Evolutionary conservation across 129 eudicot genomes (phyloP), one percentile per base, ranked within the genome.

Genomic region (Ambrosia artemisiifolia): DNA sequence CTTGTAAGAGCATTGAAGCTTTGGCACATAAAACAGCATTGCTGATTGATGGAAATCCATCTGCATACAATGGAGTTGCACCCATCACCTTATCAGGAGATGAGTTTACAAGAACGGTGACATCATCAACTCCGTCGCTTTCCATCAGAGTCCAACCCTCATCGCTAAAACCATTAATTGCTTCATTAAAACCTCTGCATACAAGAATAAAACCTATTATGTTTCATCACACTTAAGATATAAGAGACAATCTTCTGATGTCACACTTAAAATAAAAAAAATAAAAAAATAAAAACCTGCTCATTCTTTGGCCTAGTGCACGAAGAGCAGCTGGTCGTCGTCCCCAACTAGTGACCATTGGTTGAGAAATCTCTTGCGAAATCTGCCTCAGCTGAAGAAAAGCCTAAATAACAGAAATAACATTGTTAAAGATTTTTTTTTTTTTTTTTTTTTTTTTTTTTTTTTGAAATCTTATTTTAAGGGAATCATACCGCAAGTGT

Each of bases 1-100:
- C 97, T 81, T 92, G 97, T 81, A 92, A 83, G 57, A 92, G 90
- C 97, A 92, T 92, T 67, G 97, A 92, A 69, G 97, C 97, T 85
- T 85, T 88, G 20, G 96, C 96, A 67, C 97, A 88, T 17, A 92
- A 81, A 32, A 92, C 91, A 0, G 87, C 89, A 53, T 71, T 92
- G 84, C 83, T 83, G 60, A 92, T 76, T 32, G 97, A 79, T 17
- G 96, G 90, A 76, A 86, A 88, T 60, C 96, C 97, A 60, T 84
- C 85, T 13, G 84, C 86, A 74, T 84, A 92, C 20, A 75, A 63
- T 7, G 65, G 82, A 66, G 83, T 73, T 67, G 91, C 75, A 55
- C 96, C 94, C 85, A 89, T 76, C 67, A 92, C 66, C 74, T 92
- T 92, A 28, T 75, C 80, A 7, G 96, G 96, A 44, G 96, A 92